Evolutionary conservation across 2,329 filamentous ascomycete genomes (phyloP), one percentile per base, ranked within the genome.

Genomic region (Aspergillus pseudotamarii): DNA sequence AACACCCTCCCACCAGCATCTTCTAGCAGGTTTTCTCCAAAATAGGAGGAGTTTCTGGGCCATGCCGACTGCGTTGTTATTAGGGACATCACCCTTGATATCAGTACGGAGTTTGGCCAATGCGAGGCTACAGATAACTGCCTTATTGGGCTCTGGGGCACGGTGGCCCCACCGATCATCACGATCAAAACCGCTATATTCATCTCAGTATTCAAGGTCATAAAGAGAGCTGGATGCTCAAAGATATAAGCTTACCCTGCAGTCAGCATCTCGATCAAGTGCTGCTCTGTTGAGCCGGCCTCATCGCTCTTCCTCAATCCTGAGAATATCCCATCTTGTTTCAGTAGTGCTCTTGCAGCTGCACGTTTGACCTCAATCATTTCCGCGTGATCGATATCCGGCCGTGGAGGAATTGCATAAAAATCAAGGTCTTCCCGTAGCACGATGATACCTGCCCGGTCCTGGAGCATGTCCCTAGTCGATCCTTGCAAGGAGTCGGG

Each of bases 1-100:
- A 43, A 99, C 91, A 28, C 95, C 95, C 78, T 99, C 95, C 95
- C 95, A 99, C 95, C 95, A 99, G 83, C 95, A 99, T 77, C 95
- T 87, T 65, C 95, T 85, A 16, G 95, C 95, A 19, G 95, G 95
- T 80, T 99, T 99, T 69, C 95, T 88, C 95, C 95, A 99, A 83
- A 99, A 99, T 4, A 99, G 85, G 16, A 99, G 85, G 54, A 99
- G 86, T 81, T 99, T 99, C 79, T 99, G 95, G 14, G 95, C 95
- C 95, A 99, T 99, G 58, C 94, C 94, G 21, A 98, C 93, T 0
- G 93, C 91, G 75, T 87, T 89, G 72, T 82, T 88, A 72, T 89
- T 93, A 69, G 86, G 89, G 58, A 91, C 83, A 70, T 94, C 92
- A 60, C 93, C 86, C 66, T 83, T 89, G 72, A 96, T 93, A 72